phyloP scores from a whole-genome alignment of 176 grass and related monocot species.

The Phoenix dactylifera region DNA sequence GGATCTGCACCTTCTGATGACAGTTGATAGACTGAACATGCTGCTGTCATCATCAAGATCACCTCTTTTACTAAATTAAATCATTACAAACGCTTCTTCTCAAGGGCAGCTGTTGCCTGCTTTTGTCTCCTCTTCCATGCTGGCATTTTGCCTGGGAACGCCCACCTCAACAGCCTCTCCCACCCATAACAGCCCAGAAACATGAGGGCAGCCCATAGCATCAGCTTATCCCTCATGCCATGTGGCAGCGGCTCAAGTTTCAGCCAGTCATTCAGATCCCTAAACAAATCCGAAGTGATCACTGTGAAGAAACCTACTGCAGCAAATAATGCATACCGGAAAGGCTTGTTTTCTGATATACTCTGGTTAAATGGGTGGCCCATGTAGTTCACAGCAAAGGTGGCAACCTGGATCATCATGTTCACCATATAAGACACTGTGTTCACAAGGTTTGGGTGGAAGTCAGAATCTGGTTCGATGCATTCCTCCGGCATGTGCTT shows the following conservation, averaged over 20 bases:
- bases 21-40: not conserved
- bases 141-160: constrained; percentile 82
- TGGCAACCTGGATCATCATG: constrained; percentile 99
- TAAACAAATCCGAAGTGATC: constrained; percentile 90
- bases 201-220: constrained; percentile 86
- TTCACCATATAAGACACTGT: constrained; percentile 99
- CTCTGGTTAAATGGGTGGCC: constrained; percentile 92
- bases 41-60: not conserved
- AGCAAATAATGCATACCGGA: constrained; percentile 71
- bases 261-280: constrained; percentile 84
- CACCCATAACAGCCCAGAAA: constrained; percentile 86
- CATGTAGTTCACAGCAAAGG: constrained; percentile 99
- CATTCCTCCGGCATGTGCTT: constrained; percentile 97
- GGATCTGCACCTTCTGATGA: not conserved
- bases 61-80: not conserved
- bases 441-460: constrained; percentile 96
- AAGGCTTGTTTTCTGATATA: constrained; percentile 93
- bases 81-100: constrained; percentile 62
- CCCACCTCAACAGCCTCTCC: constrained; percentile 79
- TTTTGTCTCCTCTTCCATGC: constrained; percentile 79
- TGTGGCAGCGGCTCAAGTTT: constrained; percentile 69
- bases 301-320: constrained; percentile 89
- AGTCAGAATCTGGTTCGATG: constrained; percentile 82
- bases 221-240: constrained; percentile 74
- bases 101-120: constrained; percentile 43